These are phyloP conservation scores for Elsinoe australis DNA, from an alignment of 2,329 filamentous ascomycete species.

Conservation along the genomic window DNA sequence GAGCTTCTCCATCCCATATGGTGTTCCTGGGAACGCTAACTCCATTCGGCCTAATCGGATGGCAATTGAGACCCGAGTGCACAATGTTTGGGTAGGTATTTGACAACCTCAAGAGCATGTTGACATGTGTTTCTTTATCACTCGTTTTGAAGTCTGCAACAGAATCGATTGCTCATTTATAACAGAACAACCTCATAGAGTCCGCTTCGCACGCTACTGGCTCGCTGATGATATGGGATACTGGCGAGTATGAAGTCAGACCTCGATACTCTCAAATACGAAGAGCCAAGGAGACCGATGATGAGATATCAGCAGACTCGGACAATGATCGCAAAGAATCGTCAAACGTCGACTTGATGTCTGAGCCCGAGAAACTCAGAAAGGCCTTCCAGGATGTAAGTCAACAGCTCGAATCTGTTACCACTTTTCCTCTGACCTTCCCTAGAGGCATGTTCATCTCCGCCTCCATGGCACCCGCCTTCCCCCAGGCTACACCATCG, in stretches of 20 bases:
- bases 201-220: slow-evolving; percentile 37
- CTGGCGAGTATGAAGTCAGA: slow-evolving; percentile 37
- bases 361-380: slow-evolving; percentile 34
- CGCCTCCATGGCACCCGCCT: slow-evolving; percentile 36
- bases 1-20: slow-evolving; percentile 46
- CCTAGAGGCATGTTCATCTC: slow-evolving; percentile 33
- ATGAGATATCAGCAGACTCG: slow-evolving; percentile 29
- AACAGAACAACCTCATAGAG: slow-evolving; percentile 40
- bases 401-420: neutral
- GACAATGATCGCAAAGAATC: slow-evolving; percentile 15
- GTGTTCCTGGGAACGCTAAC: slow-evolving; percentile 37
- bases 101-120: neutral
- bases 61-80: slow-evolving; percentile 40
- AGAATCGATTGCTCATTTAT: no score
- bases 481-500: slow-evolving; percentile 35
- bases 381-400: slow-evolving; percentile 31
- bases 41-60: slow-evolving; percentile 35
- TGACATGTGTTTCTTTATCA: neutral
- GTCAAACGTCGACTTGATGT: neutral
- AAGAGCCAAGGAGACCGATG: slow-evolving; percentile 27
- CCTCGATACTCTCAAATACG: slow-evolving; percentile 22
- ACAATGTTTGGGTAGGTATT: slow-evolving; percentile 36
- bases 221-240: slow-evolving; percentile 42
- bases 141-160: no score
- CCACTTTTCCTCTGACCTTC: slow-evolving; percentile 1